Conservation (phyloP, 306 rosid species). For the Canavalia ensiformis region DNA sequence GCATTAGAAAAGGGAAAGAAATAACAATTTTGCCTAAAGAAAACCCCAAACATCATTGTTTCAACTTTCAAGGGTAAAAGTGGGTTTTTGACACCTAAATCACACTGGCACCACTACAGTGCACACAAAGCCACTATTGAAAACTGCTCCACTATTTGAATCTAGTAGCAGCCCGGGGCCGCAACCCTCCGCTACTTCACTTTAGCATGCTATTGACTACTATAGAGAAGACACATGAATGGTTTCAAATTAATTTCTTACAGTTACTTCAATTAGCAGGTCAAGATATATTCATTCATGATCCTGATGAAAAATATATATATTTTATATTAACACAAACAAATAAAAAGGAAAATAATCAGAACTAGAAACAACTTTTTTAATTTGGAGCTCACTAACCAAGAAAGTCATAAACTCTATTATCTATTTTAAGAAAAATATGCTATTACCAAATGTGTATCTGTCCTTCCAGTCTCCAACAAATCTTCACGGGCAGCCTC, state of each 20-base stretch:
- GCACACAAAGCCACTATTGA: too few relatives aligned
- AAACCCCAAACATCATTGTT: too few relatives aligned
- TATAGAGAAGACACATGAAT: not conserved
- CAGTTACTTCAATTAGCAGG: not conserved
- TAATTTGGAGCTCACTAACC: constrained; percentile 31
- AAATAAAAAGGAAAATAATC: constrained; percentile 11
- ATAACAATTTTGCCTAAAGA: too few relatives aligned
- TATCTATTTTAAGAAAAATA: constrained; percentile 24
- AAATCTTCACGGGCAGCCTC: constrained; percentile 81
- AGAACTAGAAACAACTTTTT: not conserved
- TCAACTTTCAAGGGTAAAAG: too few relatives aligned
- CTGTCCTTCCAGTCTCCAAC: constrained; percentile 74
- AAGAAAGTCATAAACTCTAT: constrained; percentile 25
- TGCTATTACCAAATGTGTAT: constrained; percentile 65
- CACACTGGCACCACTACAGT: too few relatives aligned
- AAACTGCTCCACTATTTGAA: too few relatives aligned
- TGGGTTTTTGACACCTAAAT: too few relatives aligned
- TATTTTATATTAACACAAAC: constrained; percentile 9
- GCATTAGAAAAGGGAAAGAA: too few relatives aligned
- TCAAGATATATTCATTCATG: constrained; percentile 20
- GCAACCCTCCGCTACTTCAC: too few relatives aligned
- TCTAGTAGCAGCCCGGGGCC: too few relatives aligned
- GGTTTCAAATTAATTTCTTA: not conserved
- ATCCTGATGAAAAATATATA: constrained; percentile 30
- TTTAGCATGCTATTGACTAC: too few relatives aligned